Percentiles rank a stretch among this genome's conserved stretches.
These are phyloP conservation scores for Trichaptum fuscoviolaceum DNA, from an alignment of 768 basidiomycete species.

Conservation along the genomic window DNA sequence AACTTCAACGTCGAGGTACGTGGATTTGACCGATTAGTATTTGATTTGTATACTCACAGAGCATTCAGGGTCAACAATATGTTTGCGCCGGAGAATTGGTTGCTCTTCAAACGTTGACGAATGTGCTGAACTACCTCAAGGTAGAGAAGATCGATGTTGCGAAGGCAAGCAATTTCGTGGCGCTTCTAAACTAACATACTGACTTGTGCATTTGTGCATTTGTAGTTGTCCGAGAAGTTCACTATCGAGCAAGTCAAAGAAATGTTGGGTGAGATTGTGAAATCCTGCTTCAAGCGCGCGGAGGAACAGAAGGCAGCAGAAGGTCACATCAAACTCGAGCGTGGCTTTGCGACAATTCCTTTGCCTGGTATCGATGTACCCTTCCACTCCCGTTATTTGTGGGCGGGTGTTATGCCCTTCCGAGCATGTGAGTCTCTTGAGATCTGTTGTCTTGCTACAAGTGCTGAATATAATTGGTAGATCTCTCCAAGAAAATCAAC, in stretches of 20 bases:
- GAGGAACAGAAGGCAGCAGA: conserved; percentile 68
- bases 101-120: conserved; percentile 89
- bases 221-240: conserved; percentile 80
- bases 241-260: conserved; percentile 92
- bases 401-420: conserved; percentile 98
- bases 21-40: conserved; percentile 1
- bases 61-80: conserved; percentile 90
- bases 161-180: conserved; percentile 44
- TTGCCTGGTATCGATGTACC: conserved; percentile 97
- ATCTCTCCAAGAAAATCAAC: conserved; percentile 98
- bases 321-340: conserved; percentile 90
- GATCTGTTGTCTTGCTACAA: conserved; percentile 6
- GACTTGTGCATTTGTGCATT: neutral
- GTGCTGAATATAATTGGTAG: conserved; percentile 30
- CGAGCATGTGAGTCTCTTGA: conserved; percentile 66
- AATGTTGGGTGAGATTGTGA: conserved; percentile 90
- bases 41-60: conserved; percentile 8
- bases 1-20: conserved; percentile 90
- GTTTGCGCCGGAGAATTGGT: conserved; percentile 97
- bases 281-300: conserved; percentile 71
- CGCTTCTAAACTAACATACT: conserved; percentile 9
- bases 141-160: conserved; percentile 91
- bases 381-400: conserved; percentile 98
- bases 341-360: conserved; percentile 94
- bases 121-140: conserved; percentile 95